Evolutionary conservation across 768 basidiomycete species (phyloP).

Genomic region (Cubamyces sp.): DNA sequence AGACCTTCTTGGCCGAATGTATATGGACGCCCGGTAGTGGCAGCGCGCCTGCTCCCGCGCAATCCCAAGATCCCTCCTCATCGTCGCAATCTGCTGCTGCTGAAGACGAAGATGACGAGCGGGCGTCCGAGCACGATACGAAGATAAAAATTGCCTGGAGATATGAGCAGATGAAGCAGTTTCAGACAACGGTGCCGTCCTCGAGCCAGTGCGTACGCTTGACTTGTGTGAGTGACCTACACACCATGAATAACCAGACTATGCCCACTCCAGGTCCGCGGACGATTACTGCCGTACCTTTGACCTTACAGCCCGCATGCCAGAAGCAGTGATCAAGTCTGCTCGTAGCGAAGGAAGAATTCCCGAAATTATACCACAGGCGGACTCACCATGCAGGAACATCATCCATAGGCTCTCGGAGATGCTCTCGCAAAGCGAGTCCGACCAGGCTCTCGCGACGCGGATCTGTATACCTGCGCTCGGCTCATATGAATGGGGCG

Average conservation of each 20-base stretch:
- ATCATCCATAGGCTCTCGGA: conserved; percentile 20
- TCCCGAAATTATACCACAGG: conserved; percentile 31
- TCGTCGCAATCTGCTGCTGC: conserved; percentile 36
- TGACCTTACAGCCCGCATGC: conserved; percentile 71
- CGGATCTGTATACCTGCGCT: conserved; percentile 67
- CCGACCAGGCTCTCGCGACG: conserved; percentile 37
- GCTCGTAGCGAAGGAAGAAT: conserved; percentile 47
- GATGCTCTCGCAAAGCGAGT: conserved; percentile 12
- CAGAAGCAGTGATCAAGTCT: conserved; percentile 50
- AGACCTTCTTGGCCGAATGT: conserved; percentile 64
- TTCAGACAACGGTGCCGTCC: conserved; percentile 78
- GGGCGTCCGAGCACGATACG: conserved; percentile 45
- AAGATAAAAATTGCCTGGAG: conserved; percentile 97
- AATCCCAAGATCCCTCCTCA: neutral
- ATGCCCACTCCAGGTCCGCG: conserved; percentile 41
- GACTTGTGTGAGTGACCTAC: neutral
- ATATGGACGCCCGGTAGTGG: conserved; percentile 73
- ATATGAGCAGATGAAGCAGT: conserved; percentile 91
- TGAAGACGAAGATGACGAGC: conserved; percentile 43
- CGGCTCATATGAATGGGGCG: conserved; percentile 74
- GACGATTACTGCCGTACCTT: conserved; percentile 72
- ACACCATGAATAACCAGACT: conserved; percentile 16
- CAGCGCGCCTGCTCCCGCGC: conserved; percentile 23
- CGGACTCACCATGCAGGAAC: conserved; percentile 6
- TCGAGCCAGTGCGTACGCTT: conserved; percentile 49